Evolutionary conservation across 2,329 filamentous ascomycete genomes (phyloP).

Genomic region (Penicillium hesseltinei): DNA sequence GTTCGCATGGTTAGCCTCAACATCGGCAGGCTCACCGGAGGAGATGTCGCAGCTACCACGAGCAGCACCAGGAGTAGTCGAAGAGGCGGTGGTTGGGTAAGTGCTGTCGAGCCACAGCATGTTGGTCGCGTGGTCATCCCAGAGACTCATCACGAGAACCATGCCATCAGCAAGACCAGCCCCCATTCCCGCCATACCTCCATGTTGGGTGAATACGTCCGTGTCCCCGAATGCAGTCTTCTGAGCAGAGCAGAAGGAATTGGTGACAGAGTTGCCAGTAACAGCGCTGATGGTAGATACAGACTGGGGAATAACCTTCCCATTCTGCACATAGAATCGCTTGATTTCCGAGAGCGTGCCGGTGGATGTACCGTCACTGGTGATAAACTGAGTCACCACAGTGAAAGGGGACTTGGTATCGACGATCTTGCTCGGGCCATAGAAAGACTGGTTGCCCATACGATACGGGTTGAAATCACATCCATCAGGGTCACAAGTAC

Average conservation of each 20-base stretch:
- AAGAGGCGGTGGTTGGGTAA: conserved; percentile 52
- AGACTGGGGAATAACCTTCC: conserved; percentile 58
- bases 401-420: conserved; percentile 61
- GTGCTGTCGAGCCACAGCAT: conserved; percentile 73
- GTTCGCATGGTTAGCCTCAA: conserved; percentile 49
- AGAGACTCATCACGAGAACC: conserved; percentile 60
- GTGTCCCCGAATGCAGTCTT: conserved; percentile 57
- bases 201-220: conserved; percentile 52
- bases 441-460: conserved; percentile 62
- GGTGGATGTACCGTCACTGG: conserved; percentile 46
- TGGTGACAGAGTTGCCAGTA: conserved; percentile 54
- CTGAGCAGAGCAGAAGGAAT: conserved; percentile 56
- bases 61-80: conserved; percentile 47
- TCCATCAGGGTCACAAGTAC: conserved; percentile 66
- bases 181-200: conserved; percentile 47
- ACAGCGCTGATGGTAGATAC: conserved; percentile 47
- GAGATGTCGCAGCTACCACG: conserved; percentile 55
- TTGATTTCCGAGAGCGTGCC: conserved; percentile 60
- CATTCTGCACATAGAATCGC: conserved; percentile 64
- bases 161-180: conserved; percentile 39
- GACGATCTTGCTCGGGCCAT: conserved; percentile 57
- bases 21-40: conserved; percentile 52
- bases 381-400: conserved; percentile 67
- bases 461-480: conserved; percentile 70
- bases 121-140: conserved; percentile 65